Base-by-base conservation (phyloP, 2,329 filamentous ascomycete species). In the Aspergillus sp. region DNA sequence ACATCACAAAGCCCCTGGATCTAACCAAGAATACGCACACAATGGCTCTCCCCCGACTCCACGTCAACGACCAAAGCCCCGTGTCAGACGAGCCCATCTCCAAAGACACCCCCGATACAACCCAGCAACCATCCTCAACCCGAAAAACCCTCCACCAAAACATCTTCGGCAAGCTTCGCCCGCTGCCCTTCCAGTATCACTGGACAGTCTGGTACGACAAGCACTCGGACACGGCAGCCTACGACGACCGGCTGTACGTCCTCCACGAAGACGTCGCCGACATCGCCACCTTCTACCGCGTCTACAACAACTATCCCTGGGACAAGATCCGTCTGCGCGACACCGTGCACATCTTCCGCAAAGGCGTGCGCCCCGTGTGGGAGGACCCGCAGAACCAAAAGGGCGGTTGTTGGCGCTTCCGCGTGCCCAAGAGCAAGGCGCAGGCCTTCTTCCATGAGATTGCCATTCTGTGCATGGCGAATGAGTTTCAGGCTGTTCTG, bases 331-430 rank as follows among this genome's bases (percentile, higher is more conserved):
- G 86, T 72, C 84, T 88, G 77, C 84, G 87, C 64, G 87, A 91
- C 73, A 87, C 84, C 43, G 82, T 91, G 59, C 89, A 91, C 69
- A 80, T 92, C 59, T 91, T 91, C 79, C 90, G 90, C 71, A 79
- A 83, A 56, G 88, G 88, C 33, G 89, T 90, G 72, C 82, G 82
- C 57, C 88, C 88, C 51, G 77, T 90, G 60, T 91, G 88, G 88
- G 88, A 91, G 74, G 93, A 97, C 69, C 83, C 89, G 38, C 85
- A 94, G 64, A 96, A 96, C 73, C 79, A 87, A 54, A 81, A 85
- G 56, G 93, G 93, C 48, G 93, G 93, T 46, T 88, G 88, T 69
- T 96, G 90, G 90, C 95, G 90, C 19, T 95, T 97, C 73, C 86
- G 92, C 47, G 87, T 96, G 42, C 85, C 87, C 58, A 96, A 95